Base-by-base conservation (phyloP, 116 monocot species). In the Iris pallida region DNA sequence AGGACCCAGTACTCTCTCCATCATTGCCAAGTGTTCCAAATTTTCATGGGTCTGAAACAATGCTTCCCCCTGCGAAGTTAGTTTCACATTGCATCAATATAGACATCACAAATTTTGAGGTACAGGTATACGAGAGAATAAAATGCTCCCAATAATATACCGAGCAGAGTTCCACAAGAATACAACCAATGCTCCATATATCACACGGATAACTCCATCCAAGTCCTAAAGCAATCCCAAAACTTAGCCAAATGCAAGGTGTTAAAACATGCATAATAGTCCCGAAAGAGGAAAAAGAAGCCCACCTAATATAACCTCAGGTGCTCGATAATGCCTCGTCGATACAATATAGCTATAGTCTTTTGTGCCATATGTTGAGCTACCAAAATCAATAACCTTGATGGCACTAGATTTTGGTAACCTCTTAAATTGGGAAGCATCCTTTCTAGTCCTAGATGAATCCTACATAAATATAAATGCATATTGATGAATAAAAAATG, bases 311-410 rank as follows among this genome's bases (percentile, higher is more conserved):
- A 94, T 94, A 67, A 94, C 85, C 68, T 94, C 93, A 52, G 93
- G 93, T 43, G 93, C 93, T 14, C 93, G 79, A 58, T 94, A 94
- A 69, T 94, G 93, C 66, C 93, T 72, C 1, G 93, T 94, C 17
- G 93, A 94, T 4, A 94, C 93, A 53, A 90, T 70, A 56, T 94
- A 94, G 53, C 59, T 82, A 47, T 84, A 84, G 45, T 82, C 78
- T 53, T 79, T 74, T 13, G 75, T 66, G 20, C 78, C 87, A 70
- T 86, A 74, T 10, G 90, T 90, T 12, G 90, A 87, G 76, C 90
- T 94, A 14, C 93, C 93, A 78, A 90, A 94, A 80, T 94, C 93
- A 76, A 94, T 90, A n/a, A 94, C 73, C 72, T 94, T 94, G 18
- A 94, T 89, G 14, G 82, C 73, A 70, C 93, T 87, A 18, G 90